Base-by-base conservation (phyloP, 805 yeast species). In the Pichia heedii region DNA sequence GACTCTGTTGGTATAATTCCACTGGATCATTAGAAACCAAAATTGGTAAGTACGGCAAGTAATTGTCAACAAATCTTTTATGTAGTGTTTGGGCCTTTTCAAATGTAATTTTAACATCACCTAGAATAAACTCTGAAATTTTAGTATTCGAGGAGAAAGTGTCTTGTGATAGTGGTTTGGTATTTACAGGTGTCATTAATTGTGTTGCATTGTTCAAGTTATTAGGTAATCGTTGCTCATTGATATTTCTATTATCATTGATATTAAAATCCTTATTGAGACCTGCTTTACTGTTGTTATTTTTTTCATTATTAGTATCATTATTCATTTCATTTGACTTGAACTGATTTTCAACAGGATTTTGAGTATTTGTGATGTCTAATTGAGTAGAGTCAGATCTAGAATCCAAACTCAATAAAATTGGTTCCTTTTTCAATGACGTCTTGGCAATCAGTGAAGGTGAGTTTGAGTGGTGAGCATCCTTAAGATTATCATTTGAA, bases 1-100 rank as follows among this genome's bases (percentile, higher is more conserved):
- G 90, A 0, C 95, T 84, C 55, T 85, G 93, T 16, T 82, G 73
- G 60, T 85, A 86, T 19, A 89, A 71, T 56, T 84, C 93, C 0
- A 79, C 71, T 3, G 94, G 89, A 37, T 76, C 71, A 36, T 71
- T 67, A 0, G 94, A 78, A 24, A 79, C 72, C 57, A 89, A 67
- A 12, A 89, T 84, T 2, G 96, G 96, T 53, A 88, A 68, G 52
- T 73, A 82, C 0, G 95, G 94, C 21, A 84, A 65, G 54, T 80
- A 81, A 44, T 79, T 74, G 7, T 63, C 62, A 48, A 84, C 71
- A 56, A 89, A 89, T 22, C 78, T 66, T 37, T 71, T 70, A 60
- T 89, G 96, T 27, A 89, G 68, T 50, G 77, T 79, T 36, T 74
- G 69, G 0, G 96, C 96, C 52, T 81, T 79, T 12, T 68, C 71